Conservation (phyloP, 2,329 filamentous ascomycete species). For the Colletotrichum lini region DNA sequence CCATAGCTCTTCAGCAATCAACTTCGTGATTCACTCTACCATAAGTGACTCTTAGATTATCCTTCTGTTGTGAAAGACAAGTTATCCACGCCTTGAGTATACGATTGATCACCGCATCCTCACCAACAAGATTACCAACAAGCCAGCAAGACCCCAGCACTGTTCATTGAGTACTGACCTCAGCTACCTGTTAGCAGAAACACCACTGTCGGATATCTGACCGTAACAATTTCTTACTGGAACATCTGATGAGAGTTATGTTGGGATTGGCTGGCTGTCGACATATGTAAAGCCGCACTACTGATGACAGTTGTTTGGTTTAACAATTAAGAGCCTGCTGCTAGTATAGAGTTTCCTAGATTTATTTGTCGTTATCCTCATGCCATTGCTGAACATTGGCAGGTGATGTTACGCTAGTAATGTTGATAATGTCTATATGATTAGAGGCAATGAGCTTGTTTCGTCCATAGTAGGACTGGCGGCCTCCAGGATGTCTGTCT, state of each 20-base stretch:
- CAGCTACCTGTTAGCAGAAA: too few species aligned
- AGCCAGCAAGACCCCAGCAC: too few species aligned
- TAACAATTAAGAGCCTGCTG: background rate
- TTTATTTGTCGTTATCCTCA: background rate
- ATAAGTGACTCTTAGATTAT: too few species aligned
- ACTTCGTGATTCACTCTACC: too few species aligned
- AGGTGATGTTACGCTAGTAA: background rate
- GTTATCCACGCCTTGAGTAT: too few species aligned
- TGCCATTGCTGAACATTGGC: background rate
- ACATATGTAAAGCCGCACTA: background rate
- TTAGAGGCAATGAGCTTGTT: background rate
- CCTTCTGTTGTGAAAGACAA: too few species aligned
- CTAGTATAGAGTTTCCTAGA: background rate
- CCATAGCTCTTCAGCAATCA: too few species aligned
- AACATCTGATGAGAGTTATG: background rate
- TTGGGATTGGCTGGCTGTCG: background rate
- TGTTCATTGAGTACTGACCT: too few species aligned
- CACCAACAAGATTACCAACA: too few species aligned
- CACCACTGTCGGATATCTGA: too few species aligned
- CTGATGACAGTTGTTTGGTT: background rate
- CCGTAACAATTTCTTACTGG: too few species aligned
- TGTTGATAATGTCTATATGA: background rate
- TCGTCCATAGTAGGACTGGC: background rate
- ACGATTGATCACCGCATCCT: too few species aligned
- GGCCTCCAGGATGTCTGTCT: background rate